Conservation (phyloP, 148 eudicot species). For the Spergularia bocconei region DNA sequence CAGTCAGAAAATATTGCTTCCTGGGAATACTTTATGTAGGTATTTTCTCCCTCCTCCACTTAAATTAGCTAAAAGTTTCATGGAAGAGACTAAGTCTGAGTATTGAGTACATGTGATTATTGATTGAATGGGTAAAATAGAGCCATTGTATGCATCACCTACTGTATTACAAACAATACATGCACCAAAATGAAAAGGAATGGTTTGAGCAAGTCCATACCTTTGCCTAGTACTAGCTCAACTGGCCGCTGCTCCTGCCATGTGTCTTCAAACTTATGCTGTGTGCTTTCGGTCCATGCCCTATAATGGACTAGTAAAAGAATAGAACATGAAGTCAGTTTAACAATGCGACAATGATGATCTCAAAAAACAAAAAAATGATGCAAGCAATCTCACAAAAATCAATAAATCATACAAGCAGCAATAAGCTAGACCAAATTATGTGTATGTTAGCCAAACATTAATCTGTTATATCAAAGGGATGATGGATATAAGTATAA, state of each 20-base stretch:
- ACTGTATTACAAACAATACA: neutral
- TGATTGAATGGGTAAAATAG: neutral
- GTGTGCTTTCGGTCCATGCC: conserved; percentile 92
- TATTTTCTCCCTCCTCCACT: neutral
- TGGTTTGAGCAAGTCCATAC: conserved; percentile 30
- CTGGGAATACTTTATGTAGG: neutral
- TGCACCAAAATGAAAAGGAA: neutral
- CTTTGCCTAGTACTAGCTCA: conserved; percentile 90
- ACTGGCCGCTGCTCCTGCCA: conserved; percentile 88
- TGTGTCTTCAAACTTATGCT: conserved; percentile 94
- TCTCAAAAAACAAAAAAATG: neutral
- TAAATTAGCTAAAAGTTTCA: neutral
- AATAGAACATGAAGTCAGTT: conserved; percentile 7
- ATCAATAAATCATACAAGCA: no score
- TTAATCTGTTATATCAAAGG: no score
- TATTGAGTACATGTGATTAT: neutral
- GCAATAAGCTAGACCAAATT: no score
- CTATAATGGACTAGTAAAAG: conserved; percentile 71
- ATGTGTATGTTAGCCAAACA: no score
- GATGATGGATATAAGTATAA: no score
- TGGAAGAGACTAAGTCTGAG: neutral
- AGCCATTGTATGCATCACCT: neutral
- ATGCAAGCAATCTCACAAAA: neutral
- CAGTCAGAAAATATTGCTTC: neutral
- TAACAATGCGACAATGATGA: neutral